Percentiles rank a stretch among this genome's conserved stretches.
Conservation (phyloP, 2,329 filamentous ascomycete genomes). For the Pseudogymnoascus sp. region DNA sequence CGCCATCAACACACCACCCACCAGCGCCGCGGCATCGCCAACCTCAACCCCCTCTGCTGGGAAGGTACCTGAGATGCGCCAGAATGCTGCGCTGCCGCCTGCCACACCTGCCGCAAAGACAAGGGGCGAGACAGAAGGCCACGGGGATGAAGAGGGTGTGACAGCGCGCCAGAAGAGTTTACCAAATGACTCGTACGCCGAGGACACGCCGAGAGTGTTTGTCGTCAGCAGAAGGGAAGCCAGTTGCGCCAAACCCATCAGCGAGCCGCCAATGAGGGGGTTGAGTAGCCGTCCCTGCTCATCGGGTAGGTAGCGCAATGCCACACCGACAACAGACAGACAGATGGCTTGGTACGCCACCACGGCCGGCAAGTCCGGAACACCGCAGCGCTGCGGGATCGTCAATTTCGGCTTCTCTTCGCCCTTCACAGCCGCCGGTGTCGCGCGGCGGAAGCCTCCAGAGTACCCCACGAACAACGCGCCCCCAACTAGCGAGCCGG, state of each 20-base stretch:
- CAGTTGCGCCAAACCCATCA: conserved; percentile 51
- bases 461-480: conserved; percentile 33
- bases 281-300: conserved; percentile 29
- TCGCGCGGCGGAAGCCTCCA: neutral
- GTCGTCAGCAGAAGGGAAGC: conserved; percentile 45
- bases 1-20: conserved; percentile 49
- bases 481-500: conserved; percentile 48
- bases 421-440: neutral
- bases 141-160: conserved; percentile 27
- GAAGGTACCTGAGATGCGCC: conserved; percentile 26
- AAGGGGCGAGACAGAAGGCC: conserved; percentile 23
- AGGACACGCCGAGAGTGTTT: conserved; percentile 51
- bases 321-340: conserved; percentile 11
- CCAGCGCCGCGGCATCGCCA: conserved; percentile 33
- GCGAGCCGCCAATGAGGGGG: conserved; percentile 42
- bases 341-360: conserved; percentile 19
- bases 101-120: conserved; percentile 46
- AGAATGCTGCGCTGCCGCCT: conserved; percentile 37
- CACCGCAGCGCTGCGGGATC: conserved; percentile 16
- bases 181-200: conserved; percentile 53
- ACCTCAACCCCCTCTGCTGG: conserved; percentile 24
- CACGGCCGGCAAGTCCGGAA: conserved; percentile 11
- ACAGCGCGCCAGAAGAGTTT: conserved; percentile 42
- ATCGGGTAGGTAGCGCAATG: neutral
- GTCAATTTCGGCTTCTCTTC: conserved; percentile 12